These are phyloP conservation scores for Cryptococcus jaspeensis DNA, from an alignment of 1,284 basidiomycete species.

Conservation along the genomic window DNA sequence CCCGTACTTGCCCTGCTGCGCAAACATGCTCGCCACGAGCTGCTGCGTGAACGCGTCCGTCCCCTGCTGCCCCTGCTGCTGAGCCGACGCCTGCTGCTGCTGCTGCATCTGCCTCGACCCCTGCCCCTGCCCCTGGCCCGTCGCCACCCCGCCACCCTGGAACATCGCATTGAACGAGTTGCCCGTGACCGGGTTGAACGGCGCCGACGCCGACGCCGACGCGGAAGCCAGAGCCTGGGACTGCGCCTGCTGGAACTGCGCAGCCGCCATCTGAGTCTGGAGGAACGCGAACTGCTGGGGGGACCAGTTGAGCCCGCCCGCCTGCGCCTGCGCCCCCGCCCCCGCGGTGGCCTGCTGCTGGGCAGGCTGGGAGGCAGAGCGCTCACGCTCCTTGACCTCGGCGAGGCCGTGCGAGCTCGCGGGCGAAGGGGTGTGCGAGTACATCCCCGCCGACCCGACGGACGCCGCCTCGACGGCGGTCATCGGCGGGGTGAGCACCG, in stretches of 20 bases:
- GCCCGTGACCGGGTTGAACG: constrained; percentile 12
- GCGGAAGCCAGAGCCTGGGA: constrained; percentile 2
- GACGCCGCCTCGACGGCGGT: constrained; percentile 13
- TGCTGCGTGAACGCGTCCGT: constrained; percentile 25
- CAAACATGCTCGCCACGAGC: constrained; percentile 33
- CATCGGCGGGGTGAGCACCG: constrained; percentile 33
- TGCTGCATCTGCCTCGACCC: too few relatives aligned
- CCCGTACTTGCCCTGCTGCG: constrained; percentile 20
- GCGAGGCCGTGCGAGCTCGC: constrained; percentile 19
- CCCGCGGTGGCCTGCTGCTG: too few relatives aligned
- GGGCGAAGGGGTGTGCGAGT: constrained; percentile 36
- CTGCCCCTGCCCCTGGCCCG: constrained; percentile 13
- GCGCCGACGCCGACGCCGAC: constrained; percentile 1
- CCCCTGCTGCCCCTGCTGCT: constrained; percentile 8
- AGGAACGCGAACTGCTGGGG: constrained; percentile 29
- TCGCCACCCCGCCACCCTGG: neutral
- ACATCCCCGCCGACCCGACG: constrained; percentile 1
- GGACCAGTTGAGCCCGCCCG: constrained; percentile 17
- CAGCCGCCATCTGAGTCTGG: constrained; percentile 17
- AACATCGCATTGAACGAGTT: constrained; percentile 22
- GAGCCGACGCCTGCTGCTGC: constrained; percentile 4
- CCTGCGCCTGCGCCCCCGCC: neutral
- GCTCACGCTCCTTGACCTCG: constrained; percentile 13
- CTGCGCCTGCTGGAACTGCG: constrained; percentile 21
- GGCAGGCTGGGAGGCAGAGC: constrained; percentile 10